Evolutionary conservation across 441 rosid species (phyloP), one percentile per base, ranked within the genome.

Genomic region (Populus hybrid): DNA sequence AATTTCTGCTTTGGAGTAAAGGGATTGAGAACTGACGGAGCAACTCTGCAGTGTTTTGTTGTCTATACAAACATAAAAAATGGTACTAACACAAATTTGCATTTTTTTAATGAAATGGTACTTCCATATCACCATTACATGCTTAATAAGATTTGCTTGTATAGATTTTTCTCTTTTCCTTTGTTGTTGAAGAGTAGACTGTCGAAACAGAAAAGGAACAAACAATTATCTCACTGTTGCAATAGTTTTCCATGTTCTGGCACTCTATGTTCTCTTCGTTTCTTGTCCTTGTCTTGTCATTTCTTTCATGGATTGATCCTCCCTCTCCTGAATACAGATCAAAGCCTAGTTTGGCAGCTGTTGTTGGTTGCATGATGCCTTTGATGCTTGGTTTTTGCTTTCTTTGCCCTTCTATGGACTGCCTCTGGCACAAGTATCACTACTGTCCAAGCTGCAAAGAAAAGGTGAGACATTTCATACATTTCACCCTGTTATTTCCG

Each of bases 371-470:
- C 86, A 89, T 91, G 91, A 85, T 88, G 89, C 95, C 93, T 8
- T 72, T 89, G 76, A 84, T 86, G 88, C 91, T 91, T 35, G 95
- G 95, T 38, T 28, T 78, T 64, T 95, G 99, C 87, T 95, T 93
- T 78, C 97, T 95, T 40, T 90, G 91, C 82, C 98, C 98, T 78
- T 91, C 97, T 59, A 90, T 90, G 95, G 97, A 95, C 81, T 94
- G 97, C 83, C 99, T 95, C 74, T 93, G 98, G 99, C 95, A 91
- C 87, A 95, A 95, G 77, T 90, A 93, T 80, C 99, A 95, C 83
- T 85, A 90, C 76, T 95, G 99, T 81, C 98, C 97, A 28, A 79
- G 80, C 76, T 95, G 99, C 88, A 85, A 79, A 8, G 87, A 86
- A 73, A 88, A 88, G 85, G 95, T 83, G 70, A 76, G 83, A 35